phyloP scores from a whole-genome alignment of 2,329 filamentous ascomycete species.

The Apiospora marii region DNA sequence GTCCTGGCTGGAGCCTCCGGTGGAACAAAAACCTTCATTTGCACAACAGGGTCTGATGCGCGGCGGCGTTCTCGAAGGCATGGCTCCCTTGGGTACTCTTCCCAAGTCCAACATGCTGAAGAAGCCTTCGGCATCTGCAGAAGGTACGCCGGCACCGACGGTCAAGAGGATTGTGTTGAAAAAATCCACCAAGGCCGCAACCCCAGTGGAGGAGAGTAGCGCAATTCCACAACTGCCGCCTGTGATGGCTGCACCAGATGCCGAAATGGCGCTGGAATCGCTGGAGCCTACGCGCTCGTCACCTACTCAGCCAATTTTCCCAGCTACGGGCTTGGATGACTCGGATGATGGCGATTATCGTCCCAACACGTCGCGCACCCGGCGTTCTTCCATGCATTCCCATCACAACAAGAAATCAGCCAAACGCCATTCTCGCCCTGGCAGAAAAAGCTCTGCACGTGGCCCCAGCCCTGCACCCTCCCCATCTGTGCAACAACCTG shows the following conservation, averaged over 20 bases:
- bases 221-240: constrained; percentile 32
- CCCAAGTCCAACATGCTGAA: constrained; percentile 71
- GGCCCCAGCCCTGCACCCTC: constrained; percentile 30
- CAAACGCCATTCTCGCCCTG: constrained; percentile 24
- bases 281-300: constrained; percentile 27
- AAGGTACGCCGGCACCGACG: constrained; percentile 34
- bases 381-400: constrained; percentile 12
- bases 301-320: constrained; percentile 28
- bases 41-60: constrained; percentile 79
- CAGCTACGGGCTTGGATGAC: constrained; percentile 38
- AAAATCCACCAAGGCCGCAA: constrained; percentile 42
- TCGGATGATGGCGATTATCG: constrained; percentile 54
- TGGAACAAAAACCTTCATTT: constrained; percentile 73
- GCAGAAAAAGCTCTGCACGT: constrained; percentile 28
- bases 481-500: too few relatives aligned
- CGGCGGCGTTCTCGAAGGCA: constrained; percentile 80
- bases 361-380: constrained; percentile 41
- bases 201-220: constrained; percentile 38
- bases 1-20: constrained; percentile 65
- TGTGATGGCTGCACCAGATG: constrained; percentile 25
- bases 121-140: constrained; percentile 48
- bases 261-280: constrained; percentile 34
- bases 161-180: constrained; percentile 43
- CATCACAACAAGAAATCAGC: constrained; percentile 27
- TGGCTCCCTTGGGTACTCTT: constrained; percentile 80